phyloP scores from a whole-genome alignment of 192 early-diverging fungal species.

The Umbelopsis isabellina region DNA sequence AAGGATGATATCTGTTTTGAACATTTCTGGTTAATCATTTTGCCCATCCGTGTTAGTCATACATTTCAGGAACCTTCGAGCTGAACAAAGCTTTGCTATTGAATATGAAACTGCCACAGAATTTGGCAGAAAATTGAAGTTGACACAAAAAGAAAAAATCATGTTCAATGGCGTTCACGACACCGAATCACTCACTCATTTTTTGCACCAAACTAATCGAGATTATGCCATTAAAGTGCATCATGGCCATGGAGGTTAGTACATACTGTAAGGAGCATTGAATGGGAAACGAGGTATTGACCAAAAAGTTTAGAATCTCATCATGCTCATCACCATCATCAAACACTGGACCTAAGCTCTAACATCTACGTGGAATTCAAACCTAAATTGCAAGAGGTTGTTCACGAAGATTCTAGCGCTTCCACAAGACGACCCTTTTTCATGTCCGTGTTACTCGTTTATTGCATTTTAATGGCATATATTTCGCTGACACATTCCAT shows the following conservation, averaged over 20 bases:
- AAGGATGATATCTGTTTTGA: too few species aligned
- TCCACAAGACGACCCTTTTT: slow-evolving; percentile 38
- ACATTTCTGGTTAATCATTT: too few species aligned
- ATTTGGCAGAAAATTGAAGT: slow-evolving; percentile 24
- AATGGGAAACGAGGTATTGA: neutral
- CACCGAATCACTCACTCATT: slow-evolving; percentile 33
- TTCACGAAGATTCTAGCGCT: neutral
- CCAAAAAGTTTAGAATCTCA: neutral
- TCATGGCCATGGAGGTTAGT: slow-evolving; percentile 16
- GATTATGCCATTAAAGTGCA: slow-evolving; percentile 44
- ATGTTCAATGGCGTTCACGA: slow-evolving; percentile 37
- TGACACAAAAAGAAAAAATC: slow-evolving; percentile 32
- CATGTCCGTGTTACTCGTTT: slow-evolving; percentile 13
- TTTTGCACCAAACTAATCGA: slow-evolving; percentile 30
- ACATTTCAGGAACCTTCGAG: slow-evolving; percentile 38
- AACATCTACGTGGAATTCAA: slow-evolving; percentile 39
- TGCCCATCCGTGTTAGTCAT: slow-evolving; percentile 19
- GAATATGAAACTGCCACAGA: slow-evolving; percentile 30
- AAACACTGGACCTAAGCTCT: slow-evolving; percentile 33
- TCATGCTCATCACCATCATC: slow-evolving; percentile 23
- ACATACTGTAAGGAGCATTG: neutral
- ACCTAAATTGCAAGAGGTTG: slow-evolving; percentile 27
- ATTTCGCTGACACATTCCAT: neutral
- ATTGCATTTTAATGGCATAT: neutral
- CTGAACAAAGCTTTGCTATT: slow-evolving; percentile 33